Evolutionary conservation across 306 rosid species (phyloP), one percentile per base, ranked within the genome.

Genomic region (Inga laurina): DNA sequence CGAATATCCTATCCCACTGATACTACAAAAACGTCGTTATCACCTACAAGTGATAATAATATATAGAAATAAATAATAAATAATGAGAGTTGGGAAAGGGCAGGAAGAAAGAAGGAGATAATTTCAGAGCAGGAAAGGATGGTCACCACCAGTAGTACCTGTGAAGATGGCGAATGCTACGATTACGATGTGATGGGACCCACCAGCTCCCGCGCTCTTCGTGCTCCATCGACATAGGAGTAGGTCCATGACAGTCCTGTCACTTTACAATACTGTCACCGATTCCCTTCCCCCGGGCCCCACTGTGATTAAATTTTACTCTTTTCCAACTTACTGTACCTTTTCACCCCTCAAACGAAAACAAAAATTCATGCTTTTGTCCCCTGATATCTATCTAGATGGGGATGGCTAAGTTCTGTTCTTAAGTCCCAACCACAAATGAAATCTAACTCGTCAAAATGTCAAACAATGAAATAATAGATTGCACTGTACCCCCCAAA

Each of bases 191-290:
- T 45, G 39, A 4, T 45, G 76, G 76, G 35, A 7, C 76, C 76
- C 3, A 24, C 76, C 37, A 24, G 54, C 46, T 24, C 76, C 76
- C 76, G 76, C 35, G 76, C 46, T 72, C 39, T 45, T 14, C 75
- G 75, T 71, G 54, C 19, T 6, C 18, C 71, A 5, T 13, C 39
- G 39, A 30, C 62, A 6, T 56, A 7, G 62, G 62, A 56, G 5
- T 19, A 5, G 8, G 48, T 9, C 52, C 16, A 7, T 18, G 45
- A 67, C 49, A 69, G 27, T 69, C 15, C 74, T 69, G 74, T 69
- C 74, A 15, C 74, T 69, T 69, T 69, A 37, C 74, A 21, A 10
- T 22, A 0, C 49, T 0, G 9, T 32, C 74, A 65, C 30, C 16
- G 62, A 56, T 7, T 56, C 62, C 62, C 62, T 5, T 2, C 12